Base-by-base conservation (phyloP, 352 stramenopile species). In the Stephanocyclus meneghinianus region DNA sequence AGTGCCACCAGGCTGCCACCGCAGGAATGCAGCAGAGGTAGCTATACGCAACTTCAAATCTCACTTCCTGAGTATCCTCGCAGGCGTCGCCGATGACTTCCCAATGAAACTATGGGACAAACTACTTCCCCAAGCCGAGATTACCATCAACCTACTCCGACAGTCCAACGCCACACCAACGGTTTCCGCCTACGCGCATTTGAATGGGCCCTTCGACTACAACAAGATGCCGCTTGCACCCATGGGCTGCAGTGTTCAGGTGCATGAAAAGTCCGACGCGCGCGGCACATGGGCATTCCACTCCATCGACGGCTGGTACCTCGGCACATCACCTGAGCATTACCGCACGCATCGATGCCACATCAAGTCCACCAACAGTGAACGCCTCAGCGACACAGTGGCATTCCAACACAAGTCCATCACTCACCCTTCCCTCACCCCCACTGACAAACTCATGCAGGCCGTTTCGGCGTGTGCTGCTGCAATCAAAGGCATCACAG, bases 311-410 rank as follows among this genome's bases (percentile, higher is more conserved):
- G 66, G 66, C 10, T 65, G n/a, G 10, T 56, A 62, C 50, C 15
- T 74, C 10, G 56, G 45, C 8, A 30, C 53, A 3, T 37, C 68
- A 10, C 11, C 9, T 18, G 55, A 69, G 18, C 56, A 76, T 56
- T 76, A 76, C 30, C 53, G 56, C 2, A 26, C 2, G 8, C 21
- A 74, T 2, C 35, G 18, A 74, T 26, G 21, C 21, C 21, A 26
- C 21, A 26, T 26, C 21, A 26, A 26, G 21, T 26, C 21, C 21
- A 26, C 66, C 4, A 64, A 65, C 18, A 32, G n/a, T 8, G 35
- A 30, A 18, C 5, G 47, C 26, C 44, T 65, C 4, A 10, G 8
- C 8, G 66, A 74, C 15, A 74, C 66, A 40, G 66, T 74, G 7
- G 10, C 18, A 4, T 74, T 74, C 37, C 21, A 50, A 29, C 40